phyloP scores from a whole-genome alignment of 2,329 filamentous ascomycete species.

The Ceratocystis alfenasii region DNA sequence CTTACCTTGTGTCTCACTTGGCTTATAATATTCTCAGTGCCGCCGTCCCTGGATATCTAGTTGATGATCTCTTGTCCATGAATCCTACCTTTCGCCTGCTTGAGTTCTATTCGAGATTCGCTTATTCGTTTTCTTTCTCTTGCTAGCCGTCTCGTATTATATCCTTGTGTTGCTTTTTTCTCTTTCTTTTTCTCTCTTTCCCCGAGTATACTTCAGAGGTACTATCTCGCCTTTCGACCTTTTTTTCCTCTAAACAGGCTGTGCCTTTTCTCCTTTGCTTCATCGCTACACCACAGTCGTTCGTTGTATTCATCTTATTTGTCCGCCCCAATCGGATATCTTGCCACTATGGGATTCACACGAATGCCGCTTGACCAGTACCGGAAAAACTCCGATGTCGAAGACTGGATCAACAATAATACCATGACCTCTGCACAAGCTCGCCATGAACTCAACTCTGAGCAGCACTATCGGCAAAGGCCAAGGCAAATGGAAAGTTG shows the following conservation, averaged over 20 bases:
- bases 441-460: conserved; percentile 16
- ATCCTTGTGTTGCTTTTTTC: not conserved
- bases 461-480: conserved; percentile 14
- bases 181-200: not conserved
- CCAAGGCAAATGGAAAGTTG: conserved; percentile 18
- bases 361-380: conserved; percentile 14
- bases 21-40: conserved; percentile 5
- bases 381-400: conserved; percentile 6
- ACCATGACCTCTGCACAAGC: not conserved
- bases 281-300: not conserved
- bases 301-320: not conserved
- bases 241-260: not conserved
- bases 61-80: not conserved
- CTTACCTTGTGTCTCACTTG: not conserved
- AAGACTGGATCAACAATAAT: conserved; percentile 8
- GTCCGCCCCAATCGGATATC: not conserved
- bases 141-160: not conserved
- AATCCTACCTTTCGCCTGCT: not conserved
- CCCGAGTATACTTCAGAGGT: not conserved
- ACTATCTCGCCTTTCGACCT: not conserved
- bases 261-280: not conserved
- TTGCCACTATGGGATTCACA: conserved; percentile 6
- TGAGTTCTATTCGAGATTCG: not conserved
- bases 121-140: not conserved
- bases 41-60: not conserved